Evolutionary conservation across 352 stramenopile genomes (phyloP).

Genomic region (Phytophthora sp.): DNA sequence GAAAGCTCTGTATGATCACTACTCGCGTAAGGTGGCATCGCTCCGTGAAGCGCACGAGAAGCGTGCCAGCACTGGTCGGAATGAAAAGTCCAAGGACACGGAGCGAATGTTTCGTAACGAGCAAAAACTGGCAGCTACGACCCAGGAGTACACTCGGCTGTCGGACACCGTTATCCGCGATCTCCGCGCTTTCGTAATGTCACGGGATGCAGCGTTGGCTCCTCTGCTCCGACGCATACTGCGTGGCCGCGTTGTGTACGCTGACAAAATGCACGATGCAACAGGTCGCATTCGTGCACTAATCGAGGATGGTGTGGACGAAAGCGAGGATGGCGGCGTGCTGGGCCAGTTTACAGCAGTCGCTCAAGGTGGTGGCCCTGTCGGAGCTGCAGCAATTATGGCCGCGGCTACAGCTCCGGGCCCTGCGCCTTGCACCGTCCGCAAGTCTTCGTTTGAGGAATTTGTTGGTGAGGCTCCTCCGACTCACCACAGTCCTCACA

Average conservation of each 20-base stretch:
- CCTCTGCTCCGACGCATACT: conserved; percentile 71
- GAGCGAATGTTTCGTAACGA: conserved; percentile 86
- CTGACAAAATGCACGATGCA: conserved; percentile 54
- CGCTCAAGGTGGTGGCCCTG: conserved; percentile 24
- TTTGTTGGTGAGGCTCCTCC: conserved; percentile 58
- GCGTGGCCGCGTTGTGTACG: conserved; percentile 72
- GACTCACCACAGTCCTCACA: conserved; percentile 11
- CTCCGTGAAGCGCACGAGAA: conserved; percentile 75
- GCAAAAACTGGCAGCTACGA: conserved; percentile 73
- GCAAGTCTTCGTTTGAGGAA: conserved; percentile 65
- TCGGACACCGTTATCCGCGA: conserved; percentile 67
- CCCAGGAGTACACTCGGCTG: conserved; percentile 67
- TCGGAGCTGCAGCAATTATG: conserved; percentile 20
- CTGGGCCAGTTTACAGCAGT: conserved; percentile 55
- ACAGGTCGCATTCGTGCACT: conserved; percentile 60
- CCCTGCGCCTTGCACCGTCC: conserved; percentile 31
- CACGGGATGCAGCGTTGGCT: conserved; percentile 62
- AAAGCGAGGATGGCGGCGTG: conserved; percentile 41
- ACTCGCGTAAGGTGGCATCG: conserved; percentile 72
- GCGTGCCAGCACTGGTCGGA: conserved; percentile 47
- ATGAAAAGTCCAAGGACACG: conserved; percentile 75
- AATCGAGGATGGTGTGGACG: conserved; percentile 42
- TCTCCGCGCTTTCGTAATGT: conserved; percentile 65
- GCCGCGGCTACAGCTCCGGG: conserved; percentile 6
- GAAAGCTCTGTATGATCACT: conserved; percentile 81